Conservation (phyloP, 305 asterid species). For the Fraxinus albicans region DNA sequence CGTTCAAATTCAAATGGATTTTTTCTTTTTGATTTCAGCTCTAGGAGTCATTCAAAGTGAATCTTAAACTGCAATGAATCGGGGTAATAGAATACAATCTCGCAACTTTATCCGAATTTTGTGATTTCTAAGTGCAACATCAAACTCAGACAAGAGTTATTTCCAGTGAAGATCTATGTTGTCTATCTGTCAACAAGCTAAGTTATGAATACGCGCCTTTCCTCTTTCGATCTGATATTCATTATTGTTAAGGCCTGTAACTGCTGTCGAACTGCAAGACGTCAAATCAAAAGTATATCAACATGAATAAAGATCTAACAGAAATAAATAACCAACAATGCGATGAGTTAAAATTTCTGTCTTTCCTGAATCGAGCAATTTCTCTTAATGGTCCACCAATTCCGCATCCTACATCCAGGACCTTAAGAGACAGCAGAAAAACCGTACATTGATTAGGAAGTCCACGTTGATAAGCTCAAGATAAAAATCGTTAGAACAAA, state of each 20-base stretch:
- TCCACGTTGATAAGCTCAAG: neutral
- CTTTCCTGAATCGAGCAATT: conserved; percentile 87
- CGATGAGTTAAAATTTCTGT: conserved; percentile 13
- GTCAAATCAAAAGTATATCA: conserved; percentile 11
- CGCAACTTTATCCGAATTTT: neutral
- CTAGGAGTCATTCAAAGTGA: neutral
- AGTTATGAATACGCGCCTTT: conserved; percentile 42
- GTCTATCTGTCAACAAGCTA: neutral
- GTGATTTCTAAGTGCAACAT: too few species aligned
- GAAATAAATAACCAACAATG: neutral
- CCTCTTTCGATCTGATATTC: conserved; percentile 93
- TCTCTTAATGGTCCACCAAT: conserved; percentile 95
- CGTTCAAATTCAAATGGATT: neutral
- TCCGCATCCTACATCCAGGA: conserved; percentile 97
- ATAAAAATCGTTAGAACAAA: neutral
- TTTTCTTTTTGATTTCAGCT: neutral
- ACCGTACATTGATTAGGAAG: conserved; percentile 6
- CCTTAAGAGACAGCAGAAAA: conserved; percentile 47
- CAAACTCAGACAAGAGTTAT: too few species aligned
- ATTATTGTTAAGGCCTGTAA: conserved; percentile 88
- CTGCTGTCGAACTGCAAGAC: conserved; percentile 67
- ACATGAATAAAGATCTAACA: neutral
- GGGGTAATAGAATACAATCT: neutral
- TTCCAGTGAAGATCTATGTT: neutral
- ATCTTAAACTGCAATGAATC: neutral